Conservation (phyloP, 2,329 filamentous ascomycete species). For the Trichoderma sp. region DNA sequence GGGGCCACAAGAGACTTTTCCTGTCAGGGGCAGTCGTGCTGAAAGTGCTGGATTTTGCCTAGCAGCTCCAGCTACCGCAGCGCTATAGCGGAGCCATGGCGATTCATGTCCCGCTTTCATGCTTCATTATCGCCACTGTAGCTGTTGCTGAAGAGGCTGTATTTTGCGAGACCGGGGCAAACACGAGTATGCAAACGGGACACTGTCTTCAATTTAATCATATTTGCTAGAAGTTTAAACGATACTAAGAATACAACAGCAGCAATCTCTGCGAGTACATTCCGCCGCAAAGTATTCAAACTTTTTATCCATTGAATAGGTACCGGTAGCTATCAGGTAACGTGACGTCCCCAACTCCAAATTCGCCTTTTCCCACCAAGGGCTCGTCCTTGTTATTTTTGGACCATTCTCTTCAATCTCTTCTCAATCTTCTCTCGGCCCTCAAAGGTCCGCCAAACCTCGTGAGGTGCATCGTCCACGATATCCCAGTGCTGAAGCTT, state of each 20-base stretch:
- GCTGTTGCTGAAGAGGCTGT: neutral
- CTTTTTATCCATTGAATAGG: neutral
- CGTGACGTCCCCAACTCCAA: constrained; percentile 1
- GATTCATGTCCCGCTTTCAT: neutral
- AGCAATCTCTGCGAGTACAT: neutral
- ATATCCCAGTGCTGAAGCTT: constrained; percentile 85
- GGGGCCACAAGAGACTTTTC: neutral
- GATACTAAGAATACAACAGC: neutral
- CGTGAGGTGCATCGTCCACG: constrained; percentile 79
- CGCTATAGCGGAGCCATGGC: neutral
- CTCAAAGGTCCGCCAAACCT: constrained; percentile 78
- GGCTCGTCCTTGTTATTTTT: constrained; percentile 34
- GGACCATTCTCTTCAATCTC: constrained; percentile 71
- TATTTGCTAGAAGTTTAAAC: no score
- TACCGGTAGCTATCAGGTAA: neutral
- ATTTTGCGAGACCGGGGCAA: neutral
- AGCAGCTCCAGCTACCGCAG: neutral
- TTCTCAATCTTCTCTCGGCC: constrained; percentile 79
- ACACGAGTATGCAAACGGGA: neutral
- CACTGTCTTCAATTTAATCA: neutral
- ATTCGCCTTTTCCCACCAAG: constrained; percentile 14
- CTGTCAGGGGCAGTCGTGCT: neutral
- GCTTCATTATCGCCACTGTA: neutral
- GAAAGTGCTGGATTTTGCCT: neutral
- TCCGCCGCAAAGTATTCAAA: neutral